Evolutionary conservation across 2,329 filamentous ascomycete species (phyloP).

Genomic region (Huntiella abstrusa): DNA sequence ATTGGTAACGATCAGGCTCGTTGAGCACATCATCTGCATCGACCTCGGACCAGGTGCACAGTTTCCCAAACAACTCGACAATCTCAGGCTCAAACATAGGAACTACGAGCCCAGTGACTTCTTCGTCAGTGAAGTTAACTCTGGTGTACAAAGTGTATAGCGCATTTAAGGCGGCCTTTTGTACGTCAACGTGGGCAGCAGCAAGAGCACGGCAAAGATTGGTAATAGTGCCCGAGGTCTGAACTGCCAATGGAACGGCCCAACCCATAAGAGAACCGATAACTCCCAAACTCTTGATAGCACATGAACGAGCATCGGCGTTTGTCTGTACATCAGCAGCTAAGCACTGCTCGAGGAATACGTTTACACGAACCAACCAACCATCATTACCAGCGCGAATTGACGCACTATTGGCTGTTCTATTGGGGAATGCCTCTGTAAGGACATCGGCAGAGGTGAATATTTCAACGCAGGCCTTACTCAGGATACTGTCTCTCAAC

Average conservation of each 20-base stretch:
- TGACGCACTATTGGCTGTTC: slow-evolving; percentile 41
- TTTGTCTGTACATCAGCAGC: slow-evolving; percentile 44
- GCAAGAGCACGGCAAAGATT: slow-evolving; percentile 55
- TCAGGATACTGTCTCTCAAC: slow-evolving; percentile 64
- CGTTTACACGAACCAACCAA: slow-evolving; percentile 64
- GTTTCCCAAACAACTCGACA: slow-evolving; percentile 49
- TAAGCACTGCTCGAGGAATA: slow-evolving; percentile 56
- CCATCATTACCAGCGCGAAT: slow-evolving; percentile 67
- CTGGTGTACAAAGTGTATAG: slow-evolving; percentile 68
- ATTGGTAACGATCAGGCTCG: slow-evolving; percentile 77
- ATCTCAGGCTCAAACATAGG: slow-evolving; percentile 60
- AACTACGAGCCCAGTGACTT: slow-evolving; percentile 59
- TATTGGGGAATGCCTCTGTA: slow-evolving; percentile 53
- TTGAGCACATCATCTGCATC: slow-evolving; percentile 51
- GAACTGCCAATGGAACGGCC: slow-evolving; percentile 69
- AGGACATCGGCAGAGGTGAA: slow-evolving; percentile 68
- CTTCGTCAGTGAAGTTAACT: slow-evolving; percentile 53
- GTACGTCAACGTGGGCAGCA: slow-evolving; percentile 48
- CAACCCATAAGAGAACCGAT: slow-evolving; percentile 67
- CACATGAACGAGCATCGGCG: slow-evolving; percentile 48
- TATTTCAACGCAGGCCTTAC: slow-evolving; percentile 80
- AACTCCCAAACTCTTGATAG: slow-evolving; percentile 57
- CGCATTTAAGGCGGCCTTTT: slow-evolving; percentile 65
- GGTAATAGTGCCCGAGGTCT: slow-evolving; percentile 49
- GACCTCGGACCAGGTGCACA: slow-evolving; percentile 65